phyloP scores from a whole-genome alignment of 2,329 filamentous ascomycete genomes.

The Chaetomium strumarium region DNA sequence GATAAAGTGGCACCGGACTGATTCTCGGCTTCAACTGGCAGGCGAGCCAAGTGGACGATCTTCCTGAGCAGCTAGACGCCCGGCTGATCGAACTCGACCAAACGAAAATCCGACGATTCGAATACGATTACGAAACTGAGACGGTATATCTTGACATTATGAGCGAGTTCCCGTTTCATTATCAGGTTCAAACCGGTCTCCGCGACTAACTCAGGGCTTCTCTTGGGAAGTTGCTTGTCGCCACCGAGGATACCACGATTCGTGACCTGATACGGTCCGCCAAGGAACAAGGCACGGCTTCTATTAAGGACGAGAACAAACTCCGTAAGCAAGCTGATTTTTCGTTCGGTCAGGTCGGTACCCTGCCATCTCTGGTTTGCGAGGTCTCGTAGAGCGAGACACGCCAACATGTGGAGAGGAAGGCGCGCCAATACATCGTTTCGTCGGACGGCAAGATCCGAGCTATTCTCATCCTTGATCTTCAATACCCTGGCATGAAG shows the following conservation, averaged over 20 bases:
- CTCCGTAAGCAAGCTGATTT: conserved; percentile 7
- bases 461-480: conserved; percentile 5
- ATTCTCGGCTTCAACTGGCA: conserved; percentile 7
- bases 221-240: neutral
- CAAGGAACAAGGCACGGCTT: neutral
- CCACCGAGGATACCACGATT: neutral
- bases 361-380: conserved; percentile 9
- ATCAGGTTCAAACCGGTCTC: conserved; percentile 4
- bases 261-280: neutral
- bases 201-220: neutral
- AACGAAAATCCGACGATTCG: conserved; percentile 4
- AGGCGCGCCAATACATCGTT: conserved; percentile 12
- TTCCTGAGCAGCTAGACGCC: conserved; percentile 1
- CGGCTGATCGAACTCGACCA: conserved; percentile 2
- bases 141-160: conserved; percentile 7
- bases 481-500: conserved; percentile 10
- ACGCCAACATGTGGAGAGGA: conserved; percentile 10
- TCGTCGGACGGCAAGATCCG: conserved; percentile 10
- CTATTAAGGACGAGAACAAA: neutral
- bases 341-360: conserved; percentile 2
- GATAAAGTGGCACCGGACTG: neutral
- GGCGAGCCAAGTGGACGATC: neutral
- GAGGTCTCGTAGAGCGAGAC: conserved; percentile 14
- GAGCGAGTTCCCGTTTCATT: conserved; percentile 6
- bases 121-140: conserved; percentile 5